Evolutionary conservation across 805 yeast genomes (phyloP).

Genomic region (Grigorovia humatica): DNA sequence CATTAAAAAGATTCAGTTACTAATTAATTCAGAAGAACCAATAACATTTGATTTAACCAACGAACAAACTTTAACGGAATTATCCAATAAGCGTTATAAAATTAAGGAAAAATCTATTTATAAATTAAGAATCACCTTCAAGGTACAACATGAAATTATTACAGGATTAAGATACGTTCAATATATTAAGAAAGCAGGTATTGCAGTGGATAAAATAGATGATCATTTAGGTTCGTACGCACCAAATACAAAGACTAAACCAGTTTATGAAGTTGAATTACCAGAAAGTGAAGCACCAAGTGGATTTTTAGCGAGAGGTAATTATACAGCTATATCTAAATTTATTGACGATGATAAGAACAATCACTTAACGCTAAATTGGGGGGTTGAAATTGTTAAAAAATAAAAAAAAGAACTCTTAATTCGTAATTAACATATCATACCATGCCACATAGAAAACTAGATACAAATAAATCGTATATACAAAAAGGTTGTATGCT

Average conservation of each 20-base stretch:
- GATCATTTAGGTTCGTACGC: slow-evolving; percentile 88
- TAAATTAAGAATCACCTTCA: slow-evolving; percentile 61
- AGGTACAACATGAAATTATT: slow-evolving; percentile 82
- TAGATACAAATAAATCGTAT: too few species aligned
- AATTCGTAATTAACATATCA: too few species aligned
- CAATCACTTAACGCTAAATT: slow-evolving; percentile 62
- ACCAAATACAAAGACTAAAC: slow-evolving; percentile 74
- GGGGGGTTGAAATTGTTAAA: slow-evolving; percentile 79
- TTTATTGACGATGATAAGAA: slow-evolving; percentile 80
- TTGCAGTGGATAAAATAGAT: slow-evolving; percentile 74
- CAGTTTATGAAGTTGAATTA: slow-evolving; percentile 54
- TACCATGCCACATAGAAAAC: too few species aligned
- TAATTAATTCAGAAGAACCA: slow-evolving; percentile 60
- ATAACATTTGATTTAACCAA: slow-evolving; percentile 61
- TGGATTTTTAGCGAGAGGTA: slow-evolving; percentile 81
- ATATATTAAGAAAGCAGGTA: slow-evolving; percentile 76
- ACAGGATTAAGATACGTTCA: slow-evolving; percentile 85
- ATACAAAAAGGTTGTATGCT: too few species aligned
- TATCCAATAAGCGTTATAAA: slow-evolving; percentile 56
- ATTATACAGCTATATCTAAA: slow-evolving; percentile 69
- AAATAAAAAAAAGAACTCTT: slow-evolving; percentile 18
- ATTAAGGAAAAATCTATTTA: slow-evolving; percentile 73
- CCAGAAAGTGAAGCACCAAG: slow-evolving; percentile 82
- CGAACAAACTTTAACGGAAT: slow-evolving; percentile 42
- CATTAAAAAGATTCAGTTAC: slow-evolving; percentile 61